Percentiles rank a stretch among this genome's conserved stretches.
These are phyloP conservation scores for Calonectria pteridis DNA, from an alignment of 2,329 filamentous ascomycete genomes.

Conservation along the genomic window DNA sequence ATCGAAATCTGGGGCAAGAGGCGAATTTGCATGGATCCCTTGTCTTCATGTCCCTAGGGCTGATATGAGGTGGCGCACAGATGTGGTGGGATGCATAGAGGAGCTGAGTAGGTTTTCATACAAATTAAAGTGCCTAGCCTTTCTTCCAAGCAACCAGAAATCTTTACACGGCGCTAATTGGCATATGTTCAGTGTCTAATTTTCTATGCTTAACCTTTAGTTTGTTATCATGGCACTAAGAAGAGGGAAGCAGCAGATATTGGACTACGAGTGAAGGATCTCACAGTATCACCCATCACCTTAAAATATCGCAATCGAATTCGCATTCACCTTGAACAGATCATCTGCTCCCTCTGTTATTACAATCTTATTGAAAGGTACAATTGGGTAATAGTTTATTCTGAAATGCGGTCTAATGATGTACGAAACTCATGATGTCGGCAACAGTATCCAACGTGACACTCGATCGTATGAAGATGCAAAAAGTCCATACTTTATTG, in stretches of 20 bases:
- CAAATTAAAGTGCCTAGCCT: not conserved
- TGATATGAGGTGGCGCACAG: not conserved
- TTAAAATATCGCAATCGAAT: not conserved
- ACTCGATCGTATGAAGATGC: not conserved
- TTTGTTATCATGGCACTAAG: not conserved
- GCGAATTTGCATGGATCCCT: not conserved
- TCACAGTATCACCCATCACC: not conserved
- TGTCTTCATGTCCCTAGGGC: not conserved
- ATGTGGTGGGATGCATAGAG: not conserved
- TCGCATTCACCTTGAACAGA: not conserved
- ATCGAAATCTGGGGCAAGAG: not conserved
- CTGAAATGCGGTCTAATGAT: not conserved
- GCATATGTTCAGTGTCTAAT: not conserved
- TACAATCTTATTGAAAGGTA: not conserved
- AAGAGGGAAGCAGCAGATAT: not conserved
- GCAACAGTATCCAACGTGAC: not conserved
- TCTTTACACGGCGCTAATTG: not conserved
- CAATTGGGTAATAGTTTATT: not conserved
- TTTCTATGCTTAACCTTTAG: not conserved
- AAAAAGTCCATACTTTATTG: not conserved
- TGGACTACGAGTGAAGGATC: not conserved
- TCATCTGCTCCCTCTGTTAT: not conserved
- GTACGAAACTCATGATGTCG: not conserved
- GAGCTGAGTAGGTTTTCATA: not conserved
- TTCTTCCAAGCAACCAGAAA: not conserved